Conservation (phyloP, 768 basidiomycete genomes). For the Podaxis rugospora region DNA sequence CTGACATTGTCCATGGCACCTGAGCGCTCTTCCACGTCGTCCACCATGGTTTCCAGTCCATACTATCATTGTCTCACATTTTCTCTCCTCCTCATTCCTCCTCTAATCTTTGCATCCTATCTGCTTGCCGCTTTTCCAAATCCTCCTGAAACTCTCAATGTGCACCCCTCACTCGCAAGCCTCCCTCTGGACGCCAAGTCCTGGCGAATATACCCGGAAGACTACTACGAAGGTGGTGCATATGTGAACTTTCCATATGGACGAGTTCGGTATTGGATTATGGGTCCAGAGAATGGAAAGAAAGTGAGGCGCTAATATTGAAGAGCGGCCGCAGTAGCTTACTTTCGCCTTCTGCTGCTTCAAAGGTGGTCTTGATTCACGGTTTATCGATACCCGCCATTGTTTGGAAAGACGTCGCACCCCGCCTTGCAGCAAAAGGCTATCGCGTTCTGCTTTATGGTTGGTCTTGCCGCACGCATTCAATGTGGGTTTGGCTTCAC, state of each 20-base stretch:
- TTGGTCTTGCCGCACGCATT: conserved; percentile 21
- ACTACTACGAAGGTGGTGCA: conserved; percentile 58
- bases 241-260: conserved; percentile 68
- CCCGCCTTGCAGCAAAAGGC: conserved; percentile 54
- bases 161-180: conserved; percentile 58
- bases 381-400: conserved; percentile 75
- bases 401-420: conserved; percentile 74
- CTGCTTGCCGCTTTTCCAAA: conserved; percentile 63
- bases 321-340: not conserved
- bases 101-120: conserved; percentile 56
- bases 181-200: conserved; percentile 50
- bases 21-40: conserved; percentile 7
- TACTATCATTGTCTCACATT: conserved; percentile 43
- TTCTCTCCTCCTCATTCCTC: conserved; percentile 55
- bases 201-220: conserved; percentile 72
- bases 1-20: conserved; percentile 3
- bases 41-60: conserved; percentile 29
- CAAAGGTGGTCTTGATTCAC: conserved; percentile 70
- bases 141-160: conserved; percentile 43
- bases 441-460: conserved; percentile 77
- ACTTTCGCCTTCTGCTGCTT: not conserved
- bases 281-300: conserved; percentile 64
- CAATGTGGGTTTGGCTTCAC: not conserved
- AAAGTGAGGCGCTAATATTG: conserved; percentile 36
- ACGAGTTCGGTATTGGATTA: conserved; percentile 70